Percentiles rank a stretch among this genome's conserved stretches.
Conservation (phyloP, 140 eudicot species). For the Ambrosia hybrid region DNA sequence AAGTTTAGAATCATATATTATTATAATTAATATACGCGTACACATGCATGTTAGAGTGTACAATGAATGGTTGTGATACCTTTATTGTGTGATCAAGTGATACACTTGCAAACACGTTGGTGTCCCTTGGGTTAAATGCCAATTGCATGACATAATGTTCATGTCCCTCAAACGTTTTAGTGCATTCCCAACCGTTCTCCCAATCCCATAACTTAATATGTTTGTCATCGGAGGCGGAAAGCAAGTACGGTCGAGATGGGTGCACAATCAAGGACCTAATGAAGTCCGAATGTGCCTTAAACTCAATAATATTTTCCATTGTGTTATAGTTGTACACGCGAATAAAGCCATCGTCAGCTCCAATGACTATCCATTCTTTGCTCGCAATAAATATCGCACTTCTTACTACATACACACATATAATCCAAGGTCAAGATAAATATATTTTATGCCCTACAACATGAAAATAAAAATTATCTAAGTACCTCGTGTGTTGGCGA, state of each 20-base stretch:
- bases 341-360: conserved; percentile 50
- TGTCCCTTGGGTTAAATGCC: conserved; percentile 45
- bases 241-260: conserved; percentile 47
- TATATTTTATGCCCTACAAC: background rate
- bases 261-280: conserved; percentile 54
- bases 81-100: conserved; percentile 53
- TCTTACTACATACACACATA: conserved; percentile 35
- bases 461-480: background rate
- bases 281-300: conserved; percentile 53
- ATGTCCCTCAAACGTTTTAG: conserved; percentile 58
- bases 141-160: conserved; percentile 58
- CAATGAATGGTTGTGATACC: conserved; percentile 27
- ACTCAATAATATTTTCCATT: conserved; percentile 37
- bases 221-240: conserved; percentile 58
- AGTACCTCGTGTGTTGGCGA: conserved; percentile 27
- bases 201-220: conserved; percentile 60
- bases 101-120: conserved; percentile 50
- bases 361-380: conserved; percentile 56
- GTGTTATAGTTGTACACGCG: conserved; percentile 59
- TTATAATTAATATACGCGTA: background rate
- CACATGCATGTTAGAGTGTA: background rate
- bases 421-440: background rate
- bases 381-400: conserved; percentile 44
- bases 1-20: background rate
- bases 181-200: conserved; percentile 59